Evolutionary conservation across 108 stramenopile species (phyloP).

Genomic region (Nitzschia sp.): DNA sequence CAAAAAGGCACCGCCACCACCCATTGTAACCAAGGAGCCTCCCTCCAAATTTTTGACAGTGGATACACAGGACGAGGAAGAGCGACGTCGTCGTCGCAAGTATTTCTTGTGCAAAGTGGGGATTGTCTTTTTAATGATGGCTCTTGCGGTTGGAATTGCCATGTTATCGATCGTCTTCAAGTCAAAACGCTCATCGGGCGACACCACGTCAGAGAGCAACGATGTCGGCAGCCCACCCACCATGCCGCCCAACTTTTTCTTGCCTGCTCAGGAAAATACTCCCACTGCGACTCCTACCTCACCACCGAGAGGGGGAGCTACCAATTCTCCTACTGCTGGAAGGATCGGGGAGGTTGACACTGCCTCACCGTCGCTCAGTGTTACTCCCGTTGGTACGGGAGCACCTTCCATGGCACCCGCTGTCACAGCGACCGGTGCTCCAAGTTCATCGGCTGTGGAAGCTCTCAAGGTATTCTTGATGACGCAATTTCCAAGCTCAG

Average conservation of each 20-base stretch:
- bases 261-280: not conserved
- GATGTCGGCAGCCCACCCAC: not conserved
- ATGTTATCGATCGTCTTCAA: slow-evolving; percentile 8
- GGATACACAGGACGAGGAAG: not conserved
- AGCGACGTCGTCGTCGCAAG: not conserved
- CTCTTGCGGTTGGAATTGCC: slow-evolving; percentile 12
- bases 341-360: no score
- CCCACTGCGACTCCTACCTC: slow-evolving; percentile 4
- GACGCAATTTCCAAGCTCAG: slow-evolving; percentile 1
- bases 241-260: not conserved
- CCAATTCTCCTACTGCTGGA: not conserved
- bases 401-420: not conserved
- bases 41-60: not conserved
- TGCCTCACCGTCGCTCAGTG: slow-evolving; percentile 1
- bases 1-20: not conserved
- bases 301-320: not conserved
- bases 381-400: not conserved
- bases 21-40: not conserved
- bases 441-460: not conserved
- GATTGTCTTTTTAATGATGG: not conserved
- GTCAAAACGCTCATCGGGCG: not conserved
- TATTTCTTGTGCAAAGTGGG: not conserved
- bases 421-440: not conserved
- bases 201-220: not conserved
- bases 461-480: not conserved